Percentiles rank a stretch among this genome's conserved stretches.
Evolutionary conservation across 2,329 filamentous ascomycete species (phyloP).

Genomic region (Eutypella sp.): DNA sequence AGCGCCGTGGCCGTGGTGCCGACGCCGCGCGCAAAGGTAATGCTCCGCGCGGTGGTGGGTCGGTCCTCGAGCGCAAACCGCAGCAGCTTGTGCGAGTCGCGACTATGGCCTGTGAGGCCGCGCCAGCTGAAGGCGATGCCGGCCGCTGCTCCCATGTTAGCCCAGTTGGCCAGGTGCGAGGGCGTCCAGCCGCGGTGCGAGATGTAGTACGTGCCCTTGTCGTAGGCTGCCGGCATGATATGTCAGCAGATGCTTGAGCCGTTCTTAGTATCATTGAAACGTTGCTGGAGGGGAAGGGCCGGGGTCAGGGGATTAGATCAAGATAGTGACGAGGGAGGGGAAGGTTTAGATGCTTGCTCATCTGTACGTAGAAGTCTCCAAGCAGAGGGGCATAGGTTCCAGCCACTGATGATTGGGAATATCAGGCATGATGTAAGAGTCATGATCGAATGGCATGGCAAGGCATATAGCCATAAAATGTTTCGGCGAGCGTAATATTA

Average conservation of each 20-base stretch:
- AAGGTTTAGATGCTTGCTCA: too few species aligned
- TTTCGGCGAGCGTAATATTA: too few species aligned
- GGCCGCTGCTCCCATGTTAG: constrained; percentile 26
- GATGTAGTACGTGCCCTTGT: constrained; percentile 34
- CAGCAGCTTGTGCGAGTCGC: constrained; percentile 43
- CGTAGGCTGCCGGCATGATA: constrained; percentile 21
- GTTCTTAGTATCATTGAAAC: too few species aligned
- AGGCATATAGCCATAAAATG: too few species aligned
- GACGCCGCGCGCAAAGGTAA: constrained; percentile 4
- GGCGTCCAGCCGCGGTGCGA: constrained; percentile 19
- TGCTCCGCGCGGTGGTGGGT: constrained; percentile 22
- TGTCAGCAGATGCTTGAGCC: constrained; percentile 3
- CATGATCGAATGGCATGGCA: neutral
- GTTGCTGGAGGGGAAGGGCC: too few species aligned
- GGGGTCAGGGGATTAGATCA: too few species aligned
- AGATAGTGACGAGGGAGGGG: too few species aligned
- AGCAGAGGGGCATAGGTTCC: too few species aligned
- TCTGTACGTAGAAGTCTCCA: too few species aligned
- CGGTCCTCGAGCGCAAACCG: constrained; percentile 32
- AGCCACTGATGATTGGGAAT: too few species aligned
- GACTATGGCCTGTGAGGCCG: constrained; percentile 40
- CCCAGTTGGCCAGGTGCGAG: constrained; percentile 20
- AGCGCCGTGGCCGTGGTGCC: neutral
- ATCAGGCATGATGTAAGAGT: too few species aligned
- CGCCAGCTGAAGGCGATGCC: constrained; percentile 36